Base-by-base conservation (phyloP, 2,329 filamentous ascomycete species). In the Stachybotrys chartarum region DNA sequence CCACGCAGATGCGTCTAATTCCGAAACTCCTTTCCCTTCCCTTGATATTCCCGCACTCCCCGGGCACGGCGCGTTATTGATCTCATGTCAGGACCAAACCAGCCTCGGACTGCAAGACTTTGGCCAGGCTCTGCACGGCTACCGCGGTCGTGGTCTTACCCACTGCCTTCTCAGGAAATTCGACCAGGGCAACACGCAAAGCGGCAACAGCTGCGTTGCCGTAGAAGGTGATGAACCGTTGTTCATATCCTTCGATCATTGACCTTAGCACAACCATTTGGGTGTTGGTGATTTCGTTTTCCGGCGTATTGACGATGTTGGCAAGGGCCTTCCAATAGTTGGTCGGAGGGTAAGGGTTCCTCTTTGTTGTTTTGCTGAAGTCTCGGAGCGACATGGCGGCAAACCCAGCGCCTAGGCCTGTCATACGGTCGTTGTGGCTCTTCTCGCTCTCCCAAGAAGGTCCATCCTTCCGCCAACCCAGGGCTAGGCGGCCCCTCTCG, bases 281-380 rank as follows among this genome's bases (percentile, higher is more conserved):
- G 0, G 88, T 91, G 58, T 86, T 82, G n/a, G 85, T 87, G 10
- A 87, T 79, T 60, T 89, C 79, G 10, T 73, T 70, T 0, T 83
- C 66, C 0, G 90, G 87, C 0, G 90, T 88, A 67, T 91, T 91
- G 66, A 92, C 75, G 44, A 97, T 89, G 48, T 79, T 79, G 1
- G 90, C 84, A 55, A 97, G 75, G 0, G 87, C 80, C 44, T 78
- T 80, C 94, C 94, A 99, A 75, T 94, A 97, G 55, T 92, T 79
- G 0, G 78, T 80, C 51, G 88, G 89, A 5, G 87, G 91, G 71
- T 83, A 94, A 0, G 87, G 91, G 62, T 92, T 92, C 50, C 75
- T 77, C 60, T 85, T 85, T 45, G 78, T 76, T 1, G 85, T 82
- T 60, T 82, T 86, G 59, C 82, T 83, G 66, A 95, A 96, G 68